Evolutionary conservation across 495 filamentous ascomycete genomes (phyloP), one percentile per base, ranked within the genome.

Genomic region (Tuber melanosporum): DNA sequence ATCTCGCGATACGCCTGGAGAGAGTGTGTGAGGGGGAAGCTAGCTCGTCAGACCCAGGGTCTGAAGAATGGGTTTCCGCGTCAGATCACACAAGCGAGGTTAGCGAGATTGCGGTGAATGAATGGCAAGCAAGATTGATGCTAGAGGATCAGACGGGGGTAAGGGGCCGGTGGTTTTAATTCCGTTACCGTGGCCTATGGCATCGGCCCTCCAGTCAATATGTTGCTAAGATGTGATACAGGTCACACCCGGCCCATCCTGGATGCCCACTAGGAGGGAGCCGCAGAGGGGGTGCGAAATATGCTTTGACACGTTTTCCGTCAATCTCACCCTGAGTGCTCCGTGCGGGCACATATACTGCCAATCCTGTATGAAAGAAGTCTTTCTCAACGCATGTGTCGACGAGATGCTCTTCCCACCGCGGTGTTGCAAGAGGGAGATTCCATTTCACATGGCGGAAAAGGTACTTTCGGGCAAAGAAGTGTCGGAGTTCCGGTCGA

Each of bases 391-490:
- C 42, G 78, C 78, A 1, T 79, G 62, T 17, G 73, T 74, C 7
- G 82, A 83, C 47, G 78, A 83, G 44, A 70, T 75, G 22, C 70
- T 80, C 6, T 87, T 85, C 70, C 87, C 87, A 17, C 86, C 87
- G 20, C 85, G 85, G 52, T 88, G 87, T 77, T 87, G 86, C 70
- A 82, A 74, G 70, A 76, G 85, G 45, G 73, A 81, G 9, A 86
- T 88, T 17, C 78, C 83, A n/a, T 49, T 85, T 42, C 75, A 77
- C 32, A 43, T 75, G 7, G 85, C 75, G 41, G 62, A 82, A 20
- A 76, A 76, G 14, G 83, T 83, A 73, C 78, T 88, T 14, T 78
- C 74, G 0, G 52, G 73, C 6, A 76, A 79, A 17, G 71, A 85
- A 3, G 49, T 82, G 3, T 32, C 76, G 7, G 74, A 72, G 20